Evolutionary conservation across 768 basidiomycete species (phyloP).

Genomic region (Wakefieldia striispora): DNA sequence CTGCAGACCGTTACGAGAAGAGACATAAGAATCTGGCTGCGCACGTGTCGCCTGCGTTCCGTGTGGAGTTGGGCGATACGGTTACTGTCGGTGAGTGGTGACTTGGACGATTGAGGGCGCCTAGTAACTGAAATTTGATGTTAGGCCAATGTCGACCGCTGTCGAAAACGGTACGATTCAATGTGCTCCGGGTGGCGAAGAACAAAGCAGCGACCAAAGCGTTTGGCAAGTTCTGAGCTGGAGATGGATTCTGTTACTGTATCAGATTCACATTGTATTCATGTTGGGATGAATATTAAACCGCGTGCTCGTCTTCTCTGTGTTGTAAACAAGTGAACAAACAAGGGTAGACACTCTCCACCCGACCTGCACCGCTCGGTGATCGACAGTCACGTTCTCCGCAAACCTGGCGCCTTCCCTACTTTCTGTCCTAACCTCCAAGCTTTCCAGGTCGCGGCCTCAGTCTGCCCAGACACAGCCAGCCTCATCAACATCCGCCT

Average conservation of each 20-base stretch:
- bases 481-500: conserved; percentile 38
- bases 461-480: conserved; percentile 74
- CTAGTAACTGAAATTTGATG: conserved; percentile 2
- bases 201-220: conserved; percentile 89
- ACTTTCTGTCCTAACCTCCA: conserved; percentile 70
- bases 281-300: conserved; percentile 16
- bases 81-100: conserved; percentile 87
- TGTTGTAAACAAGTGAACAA: conserved; percentile 34
- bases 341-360: conserved; percentile 27
- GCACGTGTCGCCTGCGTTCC: conserved; percentile 98
- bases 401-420: conserved; percentile 82
- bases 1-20: conserved; percentile 95
- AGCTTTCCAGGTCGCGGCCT: conserved; percentile 66
- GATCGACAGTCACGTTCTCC: conserved; percentile 28
- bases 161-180: conserved; percentile 99
- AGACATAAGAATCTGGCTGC: conserved; percentile 98
- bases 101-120: background rate
- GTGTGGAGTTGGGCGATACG: conserved; percentile 89
- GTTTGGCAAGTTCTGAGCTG: conserved; percentile 87
- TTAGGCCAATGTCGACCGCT: conserved; percentile 97
- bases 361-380: conserved; percentile 27
- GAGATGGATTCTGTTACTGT: conserved; percentile 6
- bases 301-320: background rate
- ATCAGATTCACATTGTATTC: conserved; percentile 18
- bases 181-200: conserved; percentile 93